Evolutionary conservation across 2,329 filamentous ascomycete species (phyloP).

Genomic region (Colletotrichum sublineola): DNA sequence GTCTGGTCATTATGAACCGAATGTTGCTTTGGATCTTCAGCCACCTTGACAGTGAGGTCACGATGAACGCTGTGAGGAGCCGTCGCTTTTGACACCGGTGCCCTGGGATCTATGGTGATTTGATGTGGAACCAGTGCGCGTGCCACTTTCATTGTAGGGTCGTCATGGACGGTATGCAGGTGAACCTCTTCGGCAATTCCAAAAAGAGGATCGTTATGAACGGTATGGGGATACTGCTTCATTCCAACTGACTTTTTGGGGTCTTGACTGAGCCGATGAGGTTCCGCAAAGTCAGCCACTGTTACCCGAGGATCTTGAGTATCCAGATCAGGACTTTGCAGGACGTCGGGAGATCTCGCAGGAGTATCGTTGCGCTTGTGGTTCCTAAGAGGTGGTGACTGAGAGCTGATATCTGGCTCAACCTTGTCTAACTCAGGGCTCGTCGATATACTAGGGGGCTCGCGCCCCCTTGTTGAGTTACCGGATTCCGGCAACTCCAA

Average conservation of each 20-base stretch:
- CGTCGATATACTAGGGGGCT: background rate
- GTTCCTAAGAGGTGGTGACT: background rate
- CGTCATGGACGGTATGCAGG: constrained; percentile 25
- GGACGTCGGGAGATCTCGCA: constrained; percentile 29
- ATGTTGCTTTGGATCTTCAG: constrained; percentile 12
- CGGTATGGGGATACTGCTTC: constrained; percentile 3
- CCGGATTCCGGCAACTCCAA: constrained; percentile 22
- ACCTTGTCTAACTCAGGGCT: constrained; percentile 6
- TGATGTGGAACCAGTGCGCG: constrained; percentile 17
- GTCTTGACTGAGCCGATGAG: constrained; percentile 33
- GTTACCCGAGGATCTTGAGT: constrained; percentile 20
- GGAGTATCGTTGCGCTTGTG: constrained; percentile 28
- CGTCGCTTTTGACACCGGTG: background rate
- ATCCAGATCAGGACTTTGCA: constrained; percentile 13
- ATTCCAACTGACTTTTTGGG: constrained; percentile 8
- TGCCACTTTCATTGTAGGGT: constrained; percentile 15
- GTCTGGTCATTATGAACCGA: constrained; percentile 17
- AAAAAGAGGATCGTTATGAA: constrained; percentile 29
- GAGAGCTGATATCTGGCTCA: background rate
- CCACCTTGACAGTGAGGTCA: constrained; percentile 14
- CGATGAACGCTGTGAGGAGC: constrained; percentile 19
- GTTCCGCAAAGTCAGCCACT: constrained; percentile 8
- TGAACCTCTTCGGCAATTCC: constrained; percentile 29
- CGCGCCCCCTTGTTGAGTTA: background rate
- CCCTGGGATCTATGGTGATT: constrained; percentile 19